These are phyloP conservation scores for Aspergillus quadrilineatus DNA, from an alignment of 2,329 filamentous ascomycete genomes.

Conservation along the genomic window DNA sequence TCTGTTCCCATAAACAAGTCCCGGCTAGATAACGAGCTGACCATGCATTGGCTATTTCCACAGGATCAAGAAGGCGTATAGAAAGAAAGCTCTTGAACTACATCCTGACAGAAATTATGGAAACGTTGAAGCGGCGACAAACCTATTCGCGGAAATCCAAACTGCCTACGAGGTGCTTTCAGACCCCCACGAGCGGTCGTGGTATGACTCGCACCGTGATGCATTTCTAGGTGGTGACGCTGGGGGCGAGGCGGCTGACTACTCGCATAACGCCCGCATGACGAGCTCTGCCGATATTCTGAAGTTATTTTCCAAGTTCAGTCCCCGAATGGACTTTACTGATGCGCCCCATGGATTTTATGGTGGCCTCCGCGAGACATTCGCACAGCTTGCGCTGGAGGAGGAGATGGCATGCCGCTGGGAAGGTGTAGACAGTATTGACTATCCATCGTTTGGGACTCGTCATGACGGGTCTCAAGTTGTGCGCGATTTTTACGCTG, in stretches of 20 bases:
- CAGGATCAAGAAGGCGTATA: conserved; percentile 91
- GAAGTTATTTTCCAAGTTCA: conserved; percentile 76
- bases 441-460: conserved; percentile 81
- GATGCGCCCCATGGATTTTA: conserved; percentile 83
- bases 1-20: conserved; percentile 43
- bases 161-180: conserved; percentile 94
- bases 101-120: conserved; percentile 93
- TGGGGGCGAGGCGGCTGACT: conserved; percentile 48
- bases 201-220: conserved; percentile 94
- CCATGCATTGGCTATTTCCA: not conserved
- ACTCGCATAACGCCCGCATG: conserved; percentile 68
- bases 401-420: conserved; percentile 73
- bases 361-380: conserved; percentile 71
- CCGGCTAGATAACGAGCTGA: not conserved
- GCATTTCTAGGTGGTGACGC: conserved; percentile 71
- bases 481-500: conserved; percentile 76
- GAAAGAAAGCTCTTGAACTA: conserved; percentile 83
- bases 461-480: conserved; percentile 73
- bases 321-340: conserved; percentile 72
- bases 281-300: conserved; percentile 80
- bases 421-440: conserved; percentile 58
- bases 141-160: conserved; percentile 85
- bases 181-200: conserved; percentile 90
- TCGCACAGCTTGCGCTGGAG: conserved; percentile 76
- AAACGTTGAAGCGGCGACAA: conserved; percentile 78